Conservation (phyloP, 768 basidiomycete genomes). For the Russula ochroleuca region DNA sequence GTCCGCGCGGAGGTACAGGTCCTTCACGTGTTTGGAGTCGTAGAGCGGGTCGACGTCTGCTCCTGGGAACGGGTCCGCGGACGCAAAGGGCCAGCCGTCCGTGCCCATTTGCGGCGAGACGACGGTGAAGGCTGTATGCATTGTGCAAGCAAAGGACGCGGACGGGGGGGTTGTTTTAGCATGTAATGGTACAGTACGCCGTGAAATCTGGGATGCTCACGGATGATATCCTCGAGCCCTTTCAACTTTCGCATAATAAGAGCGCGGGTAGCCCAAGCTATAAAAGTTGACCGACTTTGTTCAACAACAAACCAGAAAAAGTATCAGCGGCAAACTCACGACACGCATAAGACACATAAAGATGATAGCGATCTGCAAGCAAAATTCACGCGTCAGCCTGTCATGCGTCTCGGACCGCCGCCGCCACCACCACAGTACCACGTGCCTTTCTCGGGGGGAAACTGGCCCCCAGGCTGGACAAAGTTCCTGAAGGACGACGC, state of each 20-base stretch:
- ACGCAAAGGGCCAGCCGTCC: conserved; percentile 85
- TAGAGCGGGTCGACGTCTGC: conserved; percentile 75
- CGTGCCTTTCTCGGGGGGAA: conserved; percentile 72
- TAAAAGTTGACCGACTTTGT: background rate
- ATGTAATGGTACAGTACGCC: no score
- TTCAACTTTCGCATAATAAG: conserved; percentile 89
- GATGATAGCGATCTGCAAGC: conserved; percentile 77
- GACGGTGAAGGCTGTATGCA: conserved; percentile 57
- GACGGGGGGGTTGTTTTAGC: no score
- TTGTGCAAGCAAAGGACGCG: no score
- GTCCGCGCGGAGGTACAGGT: conserved; percentile 77
- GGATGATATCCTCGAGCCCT: conserved; percentile 78
- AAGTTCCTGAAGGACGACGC: conserved; percentile 50
- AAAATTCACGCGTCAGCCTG: no score
- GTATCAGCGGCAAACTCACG: conserved; percentile 45
- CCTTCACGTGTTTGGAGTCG: conserved; percentile 65
- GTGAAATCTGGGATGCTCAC: conserved; percentile 42
- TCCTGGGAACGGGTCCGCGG: conserved; percentile 59
- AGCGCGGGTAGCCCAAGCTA: conserved; percentile 91
- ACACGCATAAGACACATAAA: conserved; percentile 85
- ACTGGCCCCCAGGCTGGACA: conserved; percentile 55
- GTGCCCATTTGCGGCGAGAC: conserved; percentile 85
- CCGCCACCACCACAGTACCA: conserved; percentile 1
- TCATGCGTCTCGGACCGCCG: no score
- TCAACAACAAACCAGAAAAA: no score